Evolutionary conservation across 2,329 filamentous ascomycete species (phyloP), one percentile per base, ranked within the genome.

Genomic region (Pseudogymnoascus sp.): DNA sequence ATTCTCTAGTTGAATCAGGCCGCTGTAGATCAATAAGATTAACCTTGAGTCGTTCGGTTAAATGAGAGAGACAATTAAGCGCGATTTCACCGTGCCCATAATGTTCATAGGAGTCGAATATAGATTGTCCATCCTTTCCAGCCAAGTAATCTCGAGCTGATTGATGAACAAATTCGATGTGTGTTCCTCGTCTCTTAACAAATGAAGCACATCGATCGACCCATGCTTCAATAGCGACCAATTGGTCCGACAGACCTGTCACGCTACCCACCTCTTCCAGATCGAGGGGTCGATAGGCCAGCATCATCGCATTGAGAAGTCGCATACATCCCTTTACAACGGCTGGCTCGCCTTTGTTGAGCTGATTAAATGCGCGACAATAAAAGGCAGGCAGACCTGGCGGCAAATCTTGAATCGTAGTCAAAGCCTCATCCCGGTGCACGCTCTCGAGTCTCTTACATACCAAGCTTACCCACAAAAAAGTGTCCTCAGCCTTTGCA

Each of bases 401-500:
- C 3, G 69, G 71, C 26, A 72, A 59, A 14, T 66, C 40, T 66
- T 69, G 64, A 64, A 67, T 64, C 42, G 63, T 65, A 14, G 61
- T 26, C 31, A 68, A 63, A 19, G 61, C 62, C 44, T 67, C 11
- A 24, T 65, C 56, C 35, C 13, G 60, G 37, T 24, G 26, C 11
- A 65, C 60, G 29, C 47, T 59, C 61, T 67, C 64, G 11, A 73
- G 71, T 31, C 8, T 62, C 64, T 70, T 71, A 53, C 68, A 72
- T 33, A 71, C 70, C 61, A 73, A 61, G 64, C 68, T 71, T 3
- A 70, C 69, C 71, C 71, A 72, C 33, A 72, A 63, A 66, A 72
- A 6, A 14, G 69, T 72, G 10, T 65, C 64, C 37, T 71, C 67
- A 37, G 71, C 62, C 61, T 64, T 68, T 63, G 53, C 7, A 62